phyloP scores from a whole-genome alignment of 169 alveolate genomes.

The Amoebophrya sp. region DNA sequence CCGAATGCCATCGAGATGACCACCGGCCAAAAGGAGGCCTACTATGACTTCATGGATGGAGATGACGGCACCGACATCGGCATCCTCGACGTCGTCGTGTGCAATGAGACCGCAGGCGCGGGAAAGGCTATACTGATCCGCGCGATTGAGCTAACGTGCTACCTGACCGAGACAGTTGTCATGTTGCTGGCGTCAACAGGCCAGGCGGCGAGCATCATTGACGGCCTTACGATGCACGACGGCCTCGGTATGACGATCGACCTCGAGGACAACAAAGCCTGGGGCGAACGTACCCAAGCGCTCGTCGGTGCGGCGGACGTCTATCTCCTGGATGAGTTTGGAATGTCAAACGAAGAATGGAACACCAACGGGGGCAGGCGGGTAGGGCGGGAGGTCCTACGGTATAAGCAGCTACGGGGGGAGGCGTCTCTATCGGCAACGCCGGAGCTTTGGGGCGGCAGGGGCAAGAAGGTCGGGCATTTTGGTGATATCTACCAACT shows the following conservation, averaged over 20 bases:
- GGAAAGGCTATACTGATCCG: background rate
- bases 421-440: no score
- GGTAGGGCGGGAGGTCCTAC: no score
- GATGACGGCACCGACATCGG: no score
- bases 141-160: background rate
- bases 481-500: background rate
- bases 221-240: background rate
- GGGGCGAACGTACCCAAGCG: background rate
- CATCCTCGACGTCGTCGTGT: background rate
- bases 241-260: background rate
- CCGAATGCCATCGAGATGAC: no score
- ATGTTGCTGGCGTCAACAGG: background rate
- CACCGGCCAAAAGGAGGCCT: no score
- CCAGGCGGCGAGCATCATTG: background rate
- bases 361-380: no score
- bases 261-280: background rate
- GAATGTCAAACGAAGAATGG: background rate
- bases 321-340: background rate
- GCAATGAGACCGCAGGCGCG: background rate
- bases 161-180: background rate
- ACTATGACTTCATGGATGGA: no score
- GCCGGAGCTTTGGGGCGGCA: background rate
- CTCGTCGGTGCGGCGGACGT: background rate
- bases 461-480: background rate
- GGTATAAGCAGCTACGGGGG: no score